Conservation (phyloP, 2,329 filamentous ascomycete species). For the Aspergillus persii region DNA sequence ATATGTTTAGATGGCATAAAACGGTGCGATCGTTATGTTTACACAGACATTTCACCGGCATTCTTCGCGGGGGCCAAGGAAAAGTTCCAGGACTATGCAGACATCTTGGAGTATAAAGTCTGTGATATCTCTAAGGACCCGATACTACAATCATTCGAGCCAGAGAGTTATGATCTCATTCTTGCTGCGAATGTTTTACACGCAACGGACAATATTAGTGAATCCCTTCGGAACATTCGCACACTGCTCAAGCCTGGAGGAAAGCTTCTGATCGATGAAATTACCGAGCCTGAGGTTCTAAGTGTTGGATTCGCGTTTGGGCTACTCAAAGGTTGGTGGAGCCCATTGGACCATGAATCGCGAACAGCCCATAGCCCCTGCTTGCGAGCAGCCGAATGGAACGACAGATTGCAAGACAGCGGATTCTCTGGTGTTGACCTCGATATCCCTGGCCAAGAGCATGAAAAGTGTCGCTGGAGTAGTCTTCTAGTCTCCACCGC, state of each 20-base stretch:
- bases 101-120: background rate
- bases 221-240: background rate
- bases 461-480: background rate
- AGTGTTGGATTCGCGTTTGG: constrained; percentile 5
- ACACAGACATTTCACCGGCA: constrained; percentile 7
- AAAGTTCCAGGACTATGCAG: background rate
- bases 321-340: background rate
- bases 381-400: background rate
- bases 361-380: background rate
- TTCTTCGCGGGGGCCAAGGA: constrained; percentile 6
- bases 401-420: background rate
- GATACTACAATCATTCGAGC: constrained; percentile 1
- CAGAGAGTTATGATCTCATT: constrained; percentile 4
- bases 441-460: background rate
- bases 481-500: background rate
- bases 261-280: constrained; percentile 3
- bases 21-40: constrained; percentile 1
- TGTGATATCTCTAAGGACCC: constrained; percentile 4
- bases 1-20: too few relatives aligned
- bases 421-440: background rate
- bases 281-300: background rate
- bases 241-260: constrained; percentile 2
- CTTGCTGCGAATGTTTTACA: constrained; percentile 6
- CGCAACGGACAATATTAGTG: background rate
- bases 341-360: background rate